These are phyloP conservation scores for Chamaecrista fasciculata DNA, from an alignment of 306 rosid species.

Conservation along the genomic window DNA sequence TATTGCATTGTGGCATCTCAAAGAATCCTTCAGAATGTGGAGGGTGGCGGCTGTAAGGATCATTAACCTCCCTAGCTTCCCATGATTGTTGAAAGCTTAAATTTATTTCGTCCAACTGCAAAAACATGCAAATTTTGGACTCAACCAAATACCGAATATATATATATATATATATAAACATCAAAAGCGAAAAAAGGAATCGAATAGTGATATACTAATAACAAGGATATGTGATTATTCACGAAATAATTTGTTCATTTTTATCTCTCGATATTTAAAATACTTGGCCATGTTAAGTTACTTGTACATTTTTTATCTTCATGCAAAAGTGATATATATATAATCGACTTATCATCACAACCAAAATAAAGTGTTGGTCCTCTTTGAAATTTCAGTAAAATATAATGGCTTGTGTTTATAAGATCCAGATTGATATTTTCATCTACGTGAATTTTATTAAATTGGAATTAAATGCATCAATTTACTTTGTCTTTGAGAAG, in stretches of 20 bases:
- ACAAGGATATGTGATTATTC: too few relatives aligned
- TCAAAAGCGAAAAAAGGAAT: background rate
- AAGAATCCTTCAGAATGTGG: slow-evolving; percentile 40
- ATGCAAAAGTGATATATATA: too few relatives aligned
- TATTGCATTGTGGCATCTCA: slow-evolving; percentile 42
- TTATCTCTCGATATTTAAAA: too few relatives aligned
- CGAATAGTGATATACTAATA: background rate
- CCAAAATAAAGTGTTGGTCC: background rate
- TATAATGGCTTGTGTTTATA: background rate
- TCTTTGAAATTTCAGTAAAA: background rate
- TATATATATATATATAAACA: too few relatives aligned
- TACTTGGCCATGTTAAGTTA: too few relatives aligned
- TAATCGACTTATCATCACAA: too few relatives aligned
- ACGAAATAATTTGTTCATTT: too few relatives aligned
- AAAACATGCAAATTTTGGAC: slow-evolving; percentile 23
- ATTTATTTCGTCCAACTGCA: slow-evolving; percentile 52
- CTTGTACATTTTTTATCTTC: too few relatives aligned
- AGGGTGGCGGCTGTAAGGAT: slow-evolving; percentile 38
- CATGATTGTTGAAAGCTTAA: slow-evolving; percentile 37
- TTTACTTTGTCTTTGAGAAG: too few relatives aligned
- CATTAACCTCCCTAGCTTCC: slow-evolving; percentile 46
- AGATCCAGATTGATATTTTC: background rate
- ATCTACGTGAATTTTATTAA: too few relatives aligned
- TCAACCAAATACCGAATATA: background rate
- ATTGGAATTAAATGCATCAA: too few relatives aligned